Conservation (phyloP, 2,329 filamentous ascomycete genomes). For the Penicillium glabrum region DNA sequence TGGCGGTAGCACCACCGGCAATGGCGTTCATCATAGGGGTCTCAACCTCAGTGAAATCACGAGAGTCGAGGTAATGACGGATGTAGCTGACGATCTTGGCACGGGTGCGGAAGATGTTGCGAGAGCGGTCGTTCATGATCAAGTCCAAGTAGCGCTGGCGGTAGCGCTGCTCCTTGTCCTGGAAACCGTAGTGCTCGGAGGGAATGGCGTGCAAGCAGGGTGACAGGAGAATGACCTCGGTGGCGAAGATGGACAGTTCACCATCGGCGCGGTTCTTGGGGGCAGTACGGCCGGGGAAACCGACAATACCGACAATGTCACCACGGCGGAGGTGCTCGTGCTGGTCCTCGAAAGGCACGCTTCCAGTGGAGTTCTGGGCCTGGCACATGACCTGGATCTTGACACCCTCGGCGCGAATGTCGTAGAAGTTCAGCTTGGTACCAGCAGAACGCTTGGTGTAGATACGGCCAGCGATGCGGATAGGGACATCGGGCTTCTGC, state of each 20-base stretch:
- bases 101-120: slow-evolving; percentile 80
- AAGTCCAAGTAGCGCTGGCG: slow-evolving; percentile 92
- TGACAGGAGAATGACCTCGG: slow-evolving; percentile 78
- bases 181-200: slow-evolving; percentile 84
- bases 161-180: slow-evolving; percentile 90
- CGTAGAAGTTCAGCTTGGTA: slow-evolving; percentile 88
- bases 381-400: slow-evolving; percentile 93
- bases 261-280: slow-evolving; percentile 88
- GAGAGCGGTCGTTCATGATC: slow-evolving; percentile 89
- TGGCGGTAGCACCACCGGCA: slow-evolving; percentile 91
- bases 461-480: slow-evolving; percentile 81
- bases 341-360: slow-evolving; percentile 76
- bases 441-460: slow-evolving; percentile 83
- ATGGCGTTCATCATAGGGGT: slow-evolving; percentile 98
- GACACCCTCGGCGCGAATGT: slow-evolving; percentile 71
- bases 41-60: slow-evolving; percentile 90
- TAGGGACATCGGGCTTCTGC: slow-evolving; percentile 68
- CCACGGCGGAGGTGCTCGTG: slow-evolving; percentile 86
- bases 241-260: slow-evolving; percentile 91
- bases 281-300: slow-evolving; percentile 79
- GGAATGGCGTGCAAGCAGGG: slow-evolving; percentile 91
- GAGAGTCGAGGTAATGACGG: slow-evolving; percentile 81
- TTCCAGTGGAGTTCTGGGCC: slow-evolving; percentile 70
- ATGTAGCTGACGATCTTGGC: slow-evolving; percentile 88
- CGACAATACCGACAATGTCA: slow-evolving; percentile 87